These are phyloP conservation scores for Geotrichum reessii DNA, from an alignment of 1,139 yeast species.

Conservation along the genomic window DNA sequence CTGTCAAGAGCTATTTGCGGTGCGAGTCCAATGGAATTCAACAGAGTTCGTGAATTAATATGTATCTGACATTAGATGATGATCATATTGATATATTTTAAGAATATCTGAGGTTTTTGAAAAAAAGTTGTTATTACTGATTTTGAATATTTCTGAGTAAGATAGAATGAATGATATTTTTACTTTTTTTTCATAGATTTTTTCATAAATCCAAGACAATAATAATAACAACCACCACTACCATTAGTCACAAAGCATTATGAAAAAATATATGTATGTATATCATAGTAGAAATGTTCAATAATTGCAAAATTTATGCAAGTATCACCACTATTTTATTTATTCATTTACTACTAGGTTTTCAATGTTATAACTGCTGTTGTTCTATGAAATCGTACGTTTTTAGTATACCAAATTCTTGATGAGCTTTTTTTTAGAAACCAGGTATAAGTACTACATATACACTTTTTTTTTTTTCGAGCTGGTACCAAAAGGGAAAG, in stretches of 20 bases:
- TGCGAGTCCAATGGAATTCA: conserved; percentile 29
- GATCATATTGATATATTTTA: neutral
- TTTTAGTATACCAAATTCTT: neutral
- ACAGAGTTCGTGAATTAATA: neutral
- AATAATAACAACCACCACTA: too few species aligned
- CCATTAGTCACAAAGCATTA: neutral
- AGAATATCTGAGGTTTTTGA: neutral
- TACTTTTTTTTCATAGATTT: neutral
- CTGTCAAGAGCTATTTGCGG: conserved; percentile 46
- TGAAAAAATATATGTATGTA: too few species aligned
- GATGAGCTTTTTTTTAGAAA: neutral
- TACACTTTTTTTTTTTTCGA: neutral
- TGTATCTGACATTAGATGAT: neutral
- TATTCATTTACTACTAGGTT: neutral
- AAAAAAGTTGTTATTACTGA: neutral
- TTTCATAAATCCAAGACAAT: neutral
- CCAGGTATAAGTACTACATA: too few species aligned
- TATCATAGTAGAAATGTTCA: too few species aligned
- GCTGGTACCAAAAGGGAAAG: neutral
- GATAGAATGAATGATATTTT: neutral
- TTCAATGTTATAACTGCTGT: neutral
- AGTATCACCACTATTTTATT: neutral
- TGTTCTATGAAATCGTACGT: neutral
- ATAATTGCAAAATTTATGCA: too few species aligned
- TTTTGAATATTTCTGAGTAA: neutral